phyloP scores from a whole-genome alignment of 371 early-diverging fungal species.

The Lichtheimia ramosa region DNA sequence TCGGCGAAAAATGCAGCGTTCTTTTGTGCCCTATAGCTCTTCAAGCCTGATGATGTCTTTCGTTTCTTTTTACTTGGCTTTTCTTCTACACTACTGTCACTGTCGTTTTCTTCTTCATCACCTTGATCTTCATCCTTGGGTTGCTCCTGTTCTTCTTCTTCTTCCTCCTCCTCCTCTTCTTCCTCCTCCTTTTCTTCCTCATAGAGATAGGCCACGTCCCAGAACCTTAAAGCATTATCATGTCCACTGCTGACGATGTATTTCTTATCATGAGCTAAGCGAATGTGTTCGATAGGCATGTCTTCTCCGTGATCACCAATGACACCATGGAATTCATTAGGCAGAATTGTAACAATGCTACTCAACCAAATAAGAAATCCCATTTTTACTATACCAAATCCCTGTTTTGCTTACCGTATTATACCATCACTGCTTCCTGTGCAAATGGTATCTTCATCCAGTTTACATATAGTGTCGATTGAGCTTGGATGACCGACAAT shows the following conservation, averaged over 20 bases:
- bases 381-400: neutral
- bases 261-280: conserved; percentile 1
- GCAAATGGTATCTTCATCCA: conserved; percentile 79
- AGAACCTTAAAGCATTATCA: conserved; percentile 83
- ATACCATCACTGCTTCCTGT: conserved; percentile 94
- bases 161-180: conserved; percentile 51
- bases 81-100: conserved; percentile 11
- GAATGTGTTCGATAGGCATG: conserved; percentile 29
- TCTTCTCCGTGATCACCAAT: conserved; percentile 85
- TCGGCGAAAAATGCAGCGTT: conserved; percentile 19
- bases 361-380: conserved; percentile 12
- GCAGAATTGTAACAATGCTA: conserved; percentile 77
- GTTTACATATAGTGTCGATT: conserved; percentile 78
- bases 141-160: conserved; percentile 26
- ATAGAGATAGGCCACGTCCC: conserved; percentile 70
- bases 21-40: neutral
- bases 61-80: conserved; percentile 1
- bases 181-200: conserved; percentile 44
- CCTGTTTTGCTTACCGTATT: conserved; percentile 47
- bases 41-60: conserved; percentile 1
- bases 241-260: conserved; percentile 82
- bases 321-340: conserved; percentile 84
- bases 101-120: conserved; percentile 10
- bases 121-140: conserved; percentile 28
- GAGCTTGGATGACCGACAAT: conserved; percentile 90